phyloP scores from a whole-genome alignment of 306 rosid species.

The Hippophae rhamnoides region DNA sequence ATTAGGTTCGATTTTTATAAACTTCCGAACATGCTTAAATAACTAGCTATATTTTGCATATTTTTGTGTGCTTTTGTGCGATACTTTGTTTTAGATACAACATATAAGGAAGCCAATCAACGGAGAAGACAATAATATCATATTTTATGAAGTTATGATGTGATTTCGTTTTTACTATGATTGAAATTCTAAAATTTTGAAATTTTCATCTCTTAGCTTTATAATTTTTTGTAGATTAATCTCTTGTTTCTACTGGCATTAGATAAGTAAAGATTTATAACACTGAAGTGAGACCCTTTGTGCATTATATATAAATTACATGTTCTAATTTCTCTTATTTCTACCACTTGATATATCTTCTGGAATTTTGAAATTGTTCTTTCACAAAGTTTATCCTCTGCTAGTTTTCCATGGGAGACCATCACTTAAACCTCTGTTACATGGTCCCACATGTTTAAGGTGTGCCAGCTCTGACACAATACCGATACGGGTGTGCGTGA shows the following conservation, averaged over 20 bases:
- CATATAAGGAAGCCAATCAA: too few species aligned
- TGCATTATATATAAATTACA: neutral
- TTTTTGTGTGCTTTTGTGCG: too few species aligned
- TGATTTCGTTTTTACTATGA: neutral
- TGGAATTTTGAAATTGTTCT: neutral
- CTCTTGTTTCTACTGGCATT: neutral
- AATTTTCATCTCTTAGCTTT: neutral
- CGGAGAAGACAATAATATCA: too few species aligned
- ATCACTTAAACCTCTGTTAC: neutral
- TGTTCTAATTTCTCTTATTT: neutral
- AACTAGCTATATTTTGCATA: too few species aligned
- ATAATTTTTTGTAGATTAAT: neutral
- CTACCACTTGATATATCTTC: conserved; percentile 6
- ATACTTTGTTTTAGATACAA: too few species aligned
- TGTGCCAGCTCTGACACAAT: too few species aligned
- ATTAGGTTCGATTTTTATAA: too few species aligned
- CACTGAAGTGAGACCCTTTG: conserved; percentile 2
- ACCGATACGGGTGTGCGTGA: too few species aligned
- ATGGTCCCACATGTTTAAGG: too few species aligned
- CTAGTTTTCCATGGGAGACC: conserved; percentile 22
- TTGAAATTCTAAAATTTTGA: neutral
- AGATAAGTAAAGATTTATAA: neutral
- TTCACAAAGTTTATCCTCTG: conserved; percentile 5
- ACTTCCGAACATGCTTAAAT: too few species aligned
- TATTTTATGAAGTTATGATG: too few species aligned